Evolutionary conservation across 495 filamentous ascomycete genomes (phyloP).

Genomic region (Lindgomyces ingoldianus): DNA sequence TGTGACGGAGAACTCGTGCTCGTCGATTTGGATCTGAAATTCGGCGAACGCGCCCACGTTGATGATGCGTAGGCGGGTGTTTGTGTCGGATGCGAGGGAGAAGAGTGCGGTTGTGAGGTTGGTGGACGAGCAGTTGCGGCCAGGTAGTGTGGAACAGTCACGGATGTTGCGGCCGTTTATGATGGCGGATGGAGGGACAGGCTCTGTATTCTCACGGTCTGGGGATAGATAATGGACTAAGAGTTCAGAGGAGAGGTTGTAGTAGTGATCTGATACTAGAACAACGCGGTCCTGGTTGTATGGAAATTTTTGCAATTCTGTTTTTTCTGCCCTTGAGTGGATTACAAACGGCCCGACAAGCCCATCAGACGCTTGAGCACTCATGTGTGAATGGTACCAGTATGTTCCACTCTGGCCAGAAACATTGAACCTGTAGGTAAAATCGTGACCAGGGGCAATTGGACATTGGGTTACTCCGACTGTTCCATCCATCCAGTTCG

Average conservation of each 20-base stretch:
- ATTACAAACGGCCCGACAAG: slow-evolving; percentile 60
- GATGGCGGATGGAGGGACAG: slow-evolving; percentile 40
- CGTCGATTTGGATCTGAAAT: slow-evolving; percentile 37
- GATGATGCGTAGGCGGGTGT: slow-evolving; percentile 42
- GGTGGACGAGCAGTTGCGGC: slow-evolving; percentile 47
- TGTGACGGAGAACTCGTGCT: slow-evolving; percentile 33
- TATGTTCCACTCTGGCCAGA: slow-evolving; percentile 43
- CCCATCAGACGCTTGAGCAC: slow-evolving; percentile 50
- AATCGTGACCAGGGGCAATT: slow-evolving; percentile 40
- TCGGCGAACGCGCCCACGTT: slow-evolving; percentile 39
- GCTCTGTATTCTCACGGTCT: slow-evolving; percentile 51
- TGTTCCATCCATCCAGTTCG: slow-evolving; percentile 39
- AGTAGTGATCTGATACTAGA: slow-evolving; percentile 61
- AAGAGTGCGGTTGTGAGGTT: slow-evolving; percentile 29
- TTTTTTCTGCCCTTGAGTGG: slow-evolving; percentile 52
- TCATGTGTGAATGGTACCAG: slow-evolving; percentile 45
- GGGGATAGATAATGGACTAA: slow-evolving; percentile 53
- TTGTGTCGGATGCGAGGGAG: slow-evolving; percentile 34
- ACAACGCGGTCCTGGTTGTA: slow-evolving; percentile 57
- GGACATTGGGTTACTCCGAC: slow-evolving; percentile 37
- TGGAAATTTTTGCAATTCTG: slow-evolving; percentile 44
- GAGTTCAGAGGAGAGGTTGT: slow-evolving; percentile 54
- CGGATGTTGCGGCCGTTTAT: slow-evolving; percentile 63
- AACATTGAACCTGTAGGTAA: slow-evolving; percentile 44
- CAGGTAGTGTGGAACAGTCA: slow-evolving; percentile 52